A percentile compares a stretch with the other conserved stretches of the same genome.
These are phyloP conservation scores for Speleostelium caveatum DNA, from an alignment of 78 protist species.

Conservation along the genomic window DNA sequence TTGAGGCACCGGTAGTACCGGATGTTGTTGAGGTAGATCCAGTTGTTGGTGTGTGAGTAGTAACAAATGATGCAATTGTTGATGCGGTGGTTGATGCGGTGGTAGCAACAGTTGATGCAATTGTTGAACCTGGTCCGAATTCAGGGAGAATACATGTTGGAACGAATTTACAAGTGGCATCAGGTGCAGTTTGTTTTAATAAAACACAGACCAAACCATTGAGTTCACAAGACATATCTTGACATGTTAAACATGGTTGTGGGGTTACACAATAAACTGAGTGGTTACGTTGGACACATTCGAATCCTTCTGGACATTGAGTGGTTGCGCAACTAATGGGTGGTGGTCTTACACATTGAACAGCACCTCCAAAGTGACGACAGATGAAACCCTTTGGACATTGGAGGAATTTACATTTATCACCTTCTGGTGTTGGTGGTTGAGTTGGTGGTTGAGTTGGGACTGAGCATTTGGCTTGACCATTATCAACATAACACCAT, in stretches of 20 bases:
- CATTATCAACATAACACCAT: neutral
- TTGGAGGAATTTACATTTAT: neutral
- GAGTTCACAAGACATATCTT: conserved; percentile 31
- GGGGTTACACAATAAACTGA: neutral
- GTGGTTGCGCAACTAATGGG: neutral
- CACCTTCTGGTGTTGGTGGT: conserved; percentile 1
- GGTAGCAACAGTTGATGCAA: conserved; percentile 20
- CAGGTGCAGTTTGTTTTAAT: neutral
- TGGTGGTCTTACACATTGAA: conserved; percentile 14
- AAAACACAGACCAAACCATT: conserved; percentile 39
- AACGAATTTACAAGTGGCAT: conserved; percentile 19
- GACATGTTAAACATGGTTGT: conserved; percentile 8
- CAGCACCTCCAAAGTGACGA: neutral
- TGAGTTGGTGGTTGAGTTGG: neutral
- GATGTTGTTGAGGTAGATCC: neutral
- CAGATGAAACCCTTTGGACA: neutral
- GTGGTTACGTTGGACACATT: neutral
- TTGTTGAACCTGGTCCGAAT: neutral
- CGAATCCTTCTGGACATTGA: conserved; percentile 10
- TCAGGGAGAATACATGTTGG: conserved; percentile 16
- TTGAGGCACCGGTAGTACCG: conserved; percentile 4
- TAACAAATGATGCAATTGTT: neutral
- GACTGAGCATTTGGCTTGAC: neutral
- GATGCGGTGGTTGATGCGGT: neutral
- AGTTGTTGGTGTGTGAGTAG: neutral